Conservation (phyloP, 805 yeast species). For the Candida bentonensis region DNA sequence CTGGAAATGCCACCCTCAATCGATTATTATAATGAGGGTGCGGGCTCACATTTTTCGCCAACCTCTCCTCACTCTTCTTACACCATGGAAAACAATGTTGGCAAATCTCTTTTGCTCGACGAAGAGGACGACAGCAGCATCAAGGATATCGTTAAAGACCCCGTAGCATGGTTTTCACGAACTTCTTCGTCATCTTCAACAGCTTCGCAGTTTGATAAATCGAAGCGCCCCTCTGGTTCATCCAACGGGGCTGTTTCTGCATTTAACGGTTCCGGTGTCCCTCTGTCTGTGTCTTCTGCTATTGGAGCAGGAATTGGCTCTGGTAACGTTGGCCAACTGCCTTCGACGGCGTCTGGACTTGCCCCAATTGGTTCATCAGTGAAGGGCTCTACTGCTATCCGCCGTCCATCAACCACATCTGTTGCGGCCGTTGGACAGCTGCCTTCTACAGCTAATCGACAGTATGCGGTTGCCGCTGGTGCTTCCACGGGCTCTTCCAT, state of each 20-base stretch:
- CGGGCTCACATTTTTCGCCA: slow-evolving; percentile 11
- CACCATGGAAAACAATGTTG: slow-evolving; percentile 9
- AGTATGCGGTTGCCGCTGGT: slow-evolving; percentile 1
- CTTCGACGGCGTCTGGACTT: neutral
- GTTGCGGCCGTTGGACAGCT: neutral
- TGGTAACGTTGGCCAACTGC: neutral
- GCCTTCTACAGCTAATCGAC: neutral
- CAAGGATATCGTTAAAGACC: slow-evolving; percentile 18
- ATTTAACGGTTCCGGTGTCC: neutral
- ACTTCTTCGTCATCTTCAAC: slow-evolving; percentile 4
- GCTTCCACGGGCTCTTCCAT: slow-evolving; percentile 2
- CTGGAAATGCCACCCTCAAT: slow-evolving; percentile 9
- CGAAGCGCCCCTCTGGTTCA: neutral
- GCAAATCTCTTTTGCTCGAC: slow-evolving; percentile 18
- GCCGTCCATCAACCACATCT: neutral
- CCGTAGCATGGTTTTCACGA: slow-evolving; percentile 15
- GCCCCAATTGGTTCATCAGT: neutral
- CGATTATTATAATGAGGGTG: slow-evolving; percentile 4
- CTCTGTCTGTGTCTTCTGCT: neutral
- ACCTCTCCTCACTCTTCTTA: slow-evolving; percentile 14
- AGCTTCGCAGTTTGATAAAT: neutral
- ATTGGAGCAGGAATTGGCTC: neutral
- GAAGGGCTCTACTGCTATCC: neutral
- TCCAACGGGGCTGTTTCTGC: neutral
- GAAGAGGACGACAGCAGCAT: slow-evolving; percentile 19